phyloP scores from a whole-genome alignment of 1,284 basidiomycete species.

The Marasmius tenuissimus region DNA sequence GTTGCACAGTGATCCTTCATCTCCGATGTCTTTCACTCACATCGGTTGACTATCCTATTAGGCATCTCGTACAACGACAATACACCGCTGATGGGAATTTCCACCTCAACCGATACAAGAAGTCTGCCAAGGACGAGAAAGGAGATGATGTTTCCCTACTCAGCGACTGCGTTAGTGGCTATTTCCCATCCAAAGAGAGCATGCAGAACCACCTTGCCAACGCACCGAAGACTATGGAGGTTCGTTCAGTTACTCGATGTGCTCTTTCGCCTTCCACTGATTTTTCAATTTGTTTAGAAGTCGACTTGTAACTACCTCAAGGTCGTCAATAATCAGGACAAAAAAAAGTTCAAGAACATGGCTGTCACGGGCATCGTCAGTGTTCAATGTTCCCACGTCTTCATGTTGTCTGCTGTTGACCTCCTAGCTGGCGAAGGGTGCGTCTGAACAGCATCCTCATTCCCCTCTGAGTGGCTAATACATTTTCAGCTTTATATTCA shows the following conservation, averaged over 20 bases:
- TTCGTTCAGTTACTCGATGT: neutral
- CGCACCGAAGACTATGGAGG: conserved; percentile 7
- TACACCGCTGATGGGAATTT: conserved; percentile 23
- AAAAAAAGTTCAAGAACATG: conserved; percentile 28
- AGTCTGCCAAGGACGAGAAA: conserved; percentile 18
- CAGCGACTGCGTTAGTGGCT: neutral
- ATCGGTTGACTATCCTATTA: no score
- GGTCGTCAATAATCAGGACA: conserved; percentile 24
- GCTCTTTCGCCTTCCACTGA: no score
- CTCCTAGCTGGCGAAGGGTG: conserved; percentile 23
- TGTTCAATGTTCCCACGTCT: conserved; percentile 24
- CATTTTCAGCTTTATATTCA: neutral
- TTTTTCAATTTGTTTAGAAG: no score
- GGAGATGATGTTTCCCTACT: conserved; percentile 21
- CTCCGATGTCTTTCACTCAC: no score
- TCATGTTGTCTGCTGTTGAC: conserved; percentile 24
- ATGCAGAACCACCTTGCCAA: conserved; percentile 5
- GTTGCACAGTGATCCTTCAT: no score
- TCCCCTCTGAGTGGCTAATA: neutral
- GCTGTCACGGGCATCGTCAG: conserved; percentile 23
- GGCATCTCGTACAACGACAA: conserved; percentile 24
- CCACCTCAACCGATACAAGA: conserved; percentile 22
- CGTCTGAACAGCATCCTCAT: neutral
- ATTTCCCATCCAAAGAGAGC: conserved; percentile 8
- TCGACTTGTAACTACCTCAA: conserved; percentile 23